Evolutionary conservation across 805 yeast species (phyloP).

Genomic region (Metschnikowia lachancei): DNA sequence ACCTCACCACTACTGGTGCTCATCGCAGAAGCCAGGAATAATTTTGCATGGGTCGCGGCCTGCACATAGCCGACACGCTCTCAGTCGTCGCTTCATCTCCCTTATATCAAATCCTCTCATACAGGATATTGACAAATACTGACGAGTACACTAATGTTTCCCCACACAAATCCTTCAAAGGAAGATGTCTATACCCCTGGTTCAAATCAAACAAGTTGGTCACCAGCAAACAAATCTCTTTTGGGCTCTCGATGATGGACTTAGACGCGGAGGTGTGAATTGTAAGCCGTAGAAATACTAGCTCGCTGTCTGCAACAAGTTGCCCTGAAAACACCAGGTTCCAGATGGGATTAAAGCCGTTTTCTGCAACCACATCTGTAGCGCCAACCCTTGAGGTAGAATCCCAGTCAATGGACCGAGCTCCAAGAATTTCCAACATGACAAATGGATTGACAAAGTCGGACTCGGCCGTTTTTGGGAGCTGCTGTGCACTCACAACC

Average conservation of each 20-base stretch:
- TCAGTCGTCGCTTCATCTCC: no score
- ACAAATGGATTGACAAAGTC: conserved; percentile 58
- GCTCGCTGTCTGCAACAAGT: conserved; percentile 33
- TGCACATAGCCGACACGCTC: background rate
- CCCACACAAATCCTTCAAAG: conserved; percentile 73
- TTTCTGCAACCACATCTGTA: conserved; percentile 44
- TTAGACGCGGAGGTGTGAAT: conserved; percentile 39
- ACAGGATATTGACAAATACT: conserved; percentile 41
- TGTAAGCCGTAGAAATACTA: conserved; percentile 56
- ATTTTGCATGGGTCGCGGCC: background rate
- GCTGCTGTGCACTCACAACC: conserved; percentile 79
- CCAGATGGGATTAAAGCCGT: conserved; percentile 92
- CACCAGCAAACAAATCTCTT: conserved; percentile 56
- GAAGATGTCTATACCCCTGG: conserved; percentile 79
- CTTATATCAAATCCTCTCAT: conserved; percentile 12
- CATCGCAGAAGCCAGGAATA: conserved; percentile 1
- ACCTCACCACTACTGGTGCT: background rate
- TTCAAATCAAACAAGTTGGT: conserved; percentile 61
- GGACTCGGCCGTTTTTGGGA: conserved; percentile 60
- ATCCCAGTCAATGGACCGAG: conserved; percentile 27
- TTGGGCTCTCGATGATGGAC: conserved; percentile 22
- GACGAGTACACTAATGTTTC: conserved; percentile 61
- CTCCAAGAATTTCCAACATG: conserved; percentile 57
- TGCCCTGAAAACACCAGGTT: conserved; percentile 50
- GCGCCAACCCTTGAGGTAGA: conserved; percentile 5